phyloP scores from a whole-genome alignment of 2,329 filamentous ascomycete genomes.

The Colletotrichum chrysophilum region DNA sequence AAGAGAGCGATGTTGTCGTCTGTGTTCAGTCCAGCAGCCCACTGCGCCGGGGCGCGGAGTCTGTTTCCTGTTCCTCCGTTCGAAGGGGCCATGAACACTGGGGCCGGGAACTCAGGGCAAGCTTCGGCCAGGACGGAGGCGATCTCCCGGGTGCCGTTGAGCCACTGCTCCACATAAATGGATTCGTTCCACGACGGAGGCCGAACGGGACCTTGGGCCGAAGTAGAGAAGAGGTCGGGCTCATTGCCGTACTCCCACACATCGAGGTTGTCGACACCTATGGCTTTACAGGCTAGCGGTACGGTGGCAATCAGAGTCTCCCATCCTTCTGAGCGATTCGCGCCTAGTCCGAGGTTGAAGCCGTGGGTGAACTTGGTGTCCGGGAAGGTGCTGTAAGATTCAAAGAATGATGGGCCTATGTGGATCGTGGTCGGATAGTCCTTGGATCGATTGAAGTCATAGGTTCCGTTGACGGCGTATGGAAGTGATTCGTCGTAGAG shows the following conservation, averaged over 20 bases:
- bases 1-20: conserved; percentile 57
- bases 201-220: conserved; percentile 55
- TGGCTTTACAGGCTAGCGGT: conserved; percentile 59
- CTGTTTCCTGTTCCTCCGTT: conserved; percentile 58
- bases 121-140: conserved; percentile 44
- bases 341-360: conserved; percentile 62
- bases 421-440: conserved; percentile 67
- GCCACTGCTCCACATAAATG: conserved; percentile 63
- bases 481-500: conserved; percentile 60
- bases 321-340: conserved; percentile 55
- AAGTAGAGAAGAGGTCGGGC: conserved; percentile 62
- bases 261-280: conserved; percentile 55
- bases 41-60: conserved; percentile 55
- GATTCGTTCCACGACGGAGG: conserved; percentile 57
- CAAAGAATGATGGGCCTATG: conserved; percentile 67
- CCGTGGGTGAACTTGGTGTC: conserved; percentile 63
- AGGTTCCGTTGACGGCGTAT: conserved; percentile 56
- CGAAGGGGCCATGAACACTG: conserved; percentile 61
- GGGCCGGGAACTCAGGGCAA: conserved; percentile 54
- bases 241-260: conserved; percentile 71
- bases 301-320: conserved; percentile 59
- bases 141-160: conserved; percentile 58
- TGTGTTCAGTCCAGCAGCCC: conserved; percentile 56
- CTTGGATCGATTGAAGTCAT: conserved; percentile 51
- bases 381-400: conserved; percentile 64